Percentiles rank a stretch among this genome's conserved stretches.
These are phyloP conservation scores for Trifolium subterraneum DNA, from an alignment of 306 rosid genomes.

Conservation along the genomic window DNA sequence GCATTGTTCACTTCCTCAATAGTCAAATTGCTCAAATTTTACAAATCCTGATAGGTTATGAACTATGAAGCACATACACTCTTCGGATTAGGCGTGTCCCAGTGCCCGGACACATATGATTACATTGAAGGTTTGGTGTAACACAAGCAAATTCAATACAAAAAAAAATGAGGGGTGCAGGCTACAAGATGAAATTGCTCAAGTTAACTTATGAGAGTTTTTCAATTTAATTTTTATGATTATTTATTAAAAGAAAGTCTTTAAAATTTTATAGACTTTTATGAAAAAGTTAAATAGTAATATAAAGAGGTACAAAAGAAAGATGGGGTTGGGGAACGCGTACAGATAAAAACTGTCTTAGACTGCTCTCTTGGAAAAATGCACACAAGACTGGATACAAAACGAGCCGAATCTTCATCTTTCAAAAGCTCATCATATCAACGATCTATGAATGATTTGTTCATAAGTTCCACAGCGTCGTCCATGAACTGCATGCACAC, in stretches of 20 bases:
- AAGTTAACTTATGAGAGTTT: not conserved
- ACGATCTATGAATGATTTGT: constrained; percentile 89
- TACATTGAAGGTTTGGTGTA: not conserved
- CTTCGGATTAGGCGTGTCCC: too few relatives aligned
- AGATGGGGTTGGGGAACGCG: not conserved
- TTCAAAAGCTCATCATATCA: constrained; percentile 35
- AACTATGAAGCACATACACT: too few relatives aligned
- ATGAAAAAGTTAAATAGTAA: not conserved
- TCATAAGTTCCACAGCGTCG: constrained; percentile 87
- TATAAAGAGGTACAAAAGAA: not conserved
- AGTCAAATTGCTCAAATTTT: not conserved
- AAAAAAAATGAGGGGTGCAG: not conserved
- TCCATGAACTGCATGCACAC: constrained; percentile 87
- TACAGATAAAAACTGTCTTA: constrained; percentile 32
- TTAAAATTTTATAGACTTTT: not conserved
- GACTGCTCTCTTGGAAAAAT: constrained; percentile 24
- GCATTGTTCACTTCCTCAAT: not conserved
- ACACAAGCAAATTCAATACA: not conserved
- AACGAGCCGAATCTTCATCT: constrained; percentile 36
- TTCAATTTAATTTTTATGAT: not conserved
- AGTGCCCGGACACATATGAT: too few relatives aligned
- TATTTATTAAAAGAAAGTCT: not conserved
- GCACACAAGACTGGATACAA: constrained; percentile 27
- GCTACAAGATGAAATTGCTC: not conserved
- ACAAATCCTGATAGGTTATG: not conserved